Evolutionary conservation across 2,329 filamentous ascomycete species (phyloP).

Genomic region (Juglanconis juglandina): DNA sequence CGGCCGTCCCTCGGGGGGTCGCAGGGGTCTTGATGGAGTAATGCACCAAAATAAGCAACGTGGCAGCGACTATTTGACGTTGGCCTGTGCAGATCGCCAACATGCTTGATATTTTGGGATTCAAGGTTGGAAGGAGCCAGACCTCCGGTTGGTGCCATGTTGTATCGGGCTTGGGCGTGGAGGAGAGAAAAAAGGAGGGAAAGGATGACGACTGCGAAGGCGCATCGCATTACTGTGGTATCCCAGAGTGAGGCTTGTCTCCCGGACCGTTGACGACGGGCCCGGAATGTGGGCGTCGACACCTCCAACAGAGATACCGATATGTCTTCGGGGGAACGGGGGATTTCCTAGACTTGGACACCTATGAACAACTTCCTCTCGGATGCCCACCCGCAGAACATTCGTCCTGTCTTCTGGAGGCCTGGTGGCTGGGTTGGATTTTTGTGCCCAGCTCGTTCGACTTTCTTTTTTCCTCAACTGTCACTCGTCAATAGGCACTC

Average conservation of each 20-base stretch:
- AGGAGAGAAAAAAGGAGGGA: not conserved
- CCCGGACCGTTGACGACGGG: not conserved
- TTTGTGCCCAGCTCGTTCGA: too few relatives aligned
- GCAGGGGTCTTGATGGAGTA: not conserved
- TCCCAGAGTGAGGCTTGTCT: not conserved
- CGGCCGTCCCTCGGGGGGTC: too few relatives aligned
- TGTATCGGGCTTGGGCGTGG: not conserved
- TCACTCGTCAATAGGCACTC: too few relatives aligned
- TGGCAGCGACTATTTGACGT: not conserved
- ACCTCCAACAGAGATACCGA: not conserved
- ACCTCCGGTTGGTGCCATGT: not conserved
- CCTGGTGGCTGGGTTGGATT: too few relatives aligned
- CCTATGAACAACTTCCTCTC: too few relatives aligned
- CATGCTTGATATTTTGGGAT: not conserved
- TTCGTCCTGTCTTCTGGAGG: too few relatives aligned
- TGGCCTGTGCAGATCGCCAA: not conserved
- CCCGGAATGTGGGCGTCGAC: constrained; percentile 1
- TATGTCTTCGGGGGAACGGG: too few relatives aligned
- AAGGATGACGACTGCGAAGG: not conserved
- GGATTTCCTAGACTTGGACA: too few relatives aligned
- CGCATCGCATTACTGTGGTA: not conserved
- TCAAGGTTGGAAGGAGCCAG: not conserved
- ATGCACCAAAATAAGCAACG: not conserved
- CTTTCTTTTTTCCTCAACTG: too few relatives aligned
- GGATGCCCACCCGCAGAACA: too few relatives aligned